Base-by-base conservation (phyloP, 1,284 basidiomycete species). In the Trichosporon asahii region DNA sequence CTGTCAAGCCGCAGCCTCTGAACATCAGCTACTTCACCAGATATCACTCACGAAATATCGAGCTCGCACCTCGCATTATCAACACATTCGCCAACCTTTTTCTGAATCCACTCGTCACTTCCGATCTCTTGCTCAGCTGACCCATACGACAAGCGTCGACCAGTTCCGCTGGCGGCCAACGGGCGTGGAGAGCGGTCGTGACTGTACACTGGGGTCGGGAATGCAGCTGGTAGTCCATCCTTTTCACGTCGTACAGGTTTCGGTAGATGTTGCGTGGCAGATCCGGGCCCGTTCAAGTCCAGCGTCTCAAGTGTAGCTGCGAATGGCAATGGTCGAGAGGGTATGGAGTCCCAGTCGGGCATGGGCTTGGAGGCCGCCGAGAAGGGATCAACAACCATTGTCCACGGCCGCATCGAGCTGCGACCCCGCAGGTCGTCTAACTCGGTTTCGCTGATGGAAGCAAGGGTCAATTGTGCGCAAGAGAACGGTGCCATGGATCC, bases 81-180 rank as follows among this genome's bases (percentile, higher is more conserved):
- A 2, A 81, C 75, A 69, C 80, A 82, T 15, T 74, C 64, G 2
- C 75, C 76, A 6, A 83, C 78, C 63, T 72, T 72, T 31, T 65
- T 67, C 49, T 75, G 71, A 78, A 82, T 79, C 81, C 81, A 83
- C 49, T 79, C 77, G 69, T 83, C 81, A 29, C 75, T 79, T 7
- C 79, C 79, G 0, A 78, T 63, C 2, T 60, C 65, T 9, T 33
- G 27, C 15, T 61, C 57, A 5, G 29, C 57, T 7, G 27, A 31
- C 11, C 57, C 29, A n/a, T 61, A 61, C 27, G 57, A 61, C 15
- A 25, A 31, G 9, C 57, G 27, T 23, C 57, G 14, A 31, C 7
- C 18, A 2, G 29, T 31, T 14, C 27, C 57, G 27, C 14, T 7
- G 5, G 57, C 15, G 2, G 7, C 15, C 2, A 31, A 61, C 9